phyloP scores from a whole-genome alignment of 371 early-diverging fungal genomes.

The Lichtheimia corymbifera region DNA sequence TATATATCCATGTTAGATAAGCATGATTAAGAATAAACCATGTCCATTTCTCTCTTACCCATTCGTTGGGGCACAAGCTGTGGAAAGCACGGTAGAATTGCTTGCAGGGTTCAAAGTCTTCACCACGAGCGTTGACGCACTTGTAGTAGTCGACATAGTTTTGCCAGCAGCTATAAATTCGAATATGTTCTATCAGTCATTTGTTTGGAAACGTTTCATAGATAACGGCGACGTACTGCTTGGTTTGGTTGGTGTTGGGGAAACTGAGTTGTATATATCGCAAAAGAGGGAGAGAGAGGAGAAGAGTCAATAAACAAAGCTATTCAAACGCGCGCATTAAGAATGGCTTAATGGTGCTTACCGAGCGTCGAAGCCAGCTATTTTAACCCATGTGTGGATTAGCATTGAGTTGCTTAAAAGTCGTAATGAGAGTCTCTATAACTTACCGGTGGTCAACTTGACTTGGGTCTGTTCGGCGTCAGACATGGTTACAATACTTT shows the following conservation, averaged over 20 bases:
- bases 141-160: constrained; percentile 95
- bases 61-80: constrained; percentile 85
- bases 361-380: constrained; percentile 27
- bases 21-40: no score
- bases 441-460: constrained; percentile 25
- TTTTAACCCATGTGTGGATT: background rate
- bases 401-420: background rate
- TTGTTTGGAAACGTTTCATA: background rate
- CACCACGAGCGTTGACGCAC: constrained; percentile 85
- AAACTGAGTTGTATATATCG: constrained; percentile 52
- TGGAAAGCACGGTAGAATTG: constrained; percentile 79
- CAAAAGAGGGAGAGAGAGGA: constrained; percentile 1
- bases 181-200: background rate
- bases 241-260: constrained; percentile 97
- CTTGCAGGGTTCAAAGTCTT: constrained; percentile 88
- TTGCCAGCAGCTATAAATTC: constrained; percentile 79
- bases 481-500: constrained; percentile 13
- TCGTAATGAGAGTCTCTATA: background rate
- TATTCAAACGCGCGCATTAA: background rate
- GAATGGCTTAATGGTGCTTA: background rate
- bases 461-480: constrained; percentile 17
- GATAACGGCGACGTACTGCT: constrained; percentile 45
- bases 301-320: constrained; percentile 17
- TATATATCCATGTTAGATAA: constrained; percentile 22
- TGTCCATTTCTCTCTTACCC: constrained; percentile 57